These are phyloP conservation scores for Citrus australasica DNA, from an alignment of 345 rosid genomes.

Conservation along the genomic window DNA sequence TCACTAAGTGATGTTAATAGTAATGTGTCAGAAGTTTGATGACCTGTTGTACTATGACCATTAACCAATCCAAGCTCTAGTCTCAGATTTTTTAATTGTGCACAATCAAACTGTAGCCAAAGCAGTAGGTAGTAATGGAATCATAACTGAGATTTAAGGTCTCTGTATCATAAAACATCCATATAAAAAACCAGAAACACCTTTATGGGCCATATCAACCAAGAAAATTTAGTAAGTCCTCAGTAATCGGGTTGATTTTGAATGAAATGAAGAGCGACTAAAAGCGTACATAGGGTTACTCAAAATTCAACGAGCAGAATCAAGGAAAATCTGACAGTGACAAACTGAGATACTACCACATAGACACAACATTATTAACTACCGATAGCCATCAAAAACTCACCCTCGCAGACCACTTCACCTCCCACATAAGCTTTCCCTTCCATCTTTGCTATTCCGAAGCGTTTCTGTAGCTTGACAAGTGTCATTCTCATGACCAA, in stretches of 20 bases:
- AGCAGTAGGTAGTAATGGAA: neutral
- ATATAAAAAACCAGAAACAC: neutral
- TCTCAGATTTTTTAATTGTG: neutral
- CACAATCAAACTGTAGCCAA: neutral
- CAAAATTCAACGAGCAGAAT: neutral
- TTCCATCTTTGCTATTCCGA: slow-evolving; percentile 93
- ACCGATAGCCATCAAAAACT: slow-evolving; percentile 88
- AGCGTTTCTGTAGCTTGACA: slow-evolving; percentile 76
- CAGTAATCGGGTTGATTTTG: neutral
- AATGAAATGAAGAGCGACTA: neutral
- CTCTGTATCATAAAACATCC: neutral
- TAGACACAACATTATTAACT: slow-evolving; percentile 15
- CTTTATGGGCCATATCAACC: neutral
- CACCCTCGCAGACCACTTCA: slow-evolving; percentile 85
- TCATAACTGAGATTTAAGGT: neutral
- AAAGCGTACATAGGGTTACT: neutral
- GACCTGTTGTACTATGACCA: neutral
- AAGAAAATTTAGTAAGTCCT: neutral
- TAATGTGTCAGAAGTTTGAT: neutral
- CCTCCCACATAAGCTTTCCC: slow-evolving; percentile 91
- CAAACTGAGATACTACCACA: neutral
- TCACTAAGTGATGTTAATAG: neutral
- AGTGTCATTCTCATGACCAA: slow-evolving; percentile 96
- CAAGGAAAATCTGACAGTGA: neutral
- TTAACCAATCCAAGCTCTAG: neutral